Evolutionary conservation across 2,329 filamentous ascomycete species (phyloP), one percentile per base, ranked within the genome.

Genomic region (Colletotrichum musae): DNA sequence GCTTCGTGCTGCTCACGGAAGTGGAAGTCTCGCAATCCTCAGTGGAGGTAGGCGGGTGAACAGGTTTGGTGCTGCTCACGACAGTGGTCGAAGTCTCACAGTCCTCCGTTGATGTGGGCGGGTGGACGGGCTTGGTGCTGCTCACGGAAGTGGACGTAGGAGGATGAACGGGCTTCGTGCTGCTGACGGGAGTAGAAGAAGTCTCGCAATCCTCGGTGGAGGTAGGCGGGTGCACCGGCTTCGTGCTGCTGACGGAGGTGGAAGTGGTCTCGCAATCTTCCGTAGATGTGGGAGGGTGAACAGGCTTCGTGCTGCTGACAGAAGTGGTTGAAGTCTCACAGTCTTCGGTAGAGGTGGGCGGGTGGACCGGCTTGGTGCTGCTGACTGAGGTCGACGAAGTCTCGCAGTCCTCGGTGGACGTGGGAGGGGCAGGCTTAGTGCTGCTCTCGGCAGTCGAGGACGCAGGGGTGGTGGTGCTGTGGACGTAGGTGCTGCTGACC

Each of bases 231-330:
- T 36, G 9, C 4, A 24, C 7, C 18, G 59, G 59, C 26, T 59
- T 50, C 24, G 18, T 54, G 41, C 39, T 69, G 41, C 39, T 69
- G 2, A 36, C 58, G 5, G 60, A 58, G 13, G 26, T 24, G 10
- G 47, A 59, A 32, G 28, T 32, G 9, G 28, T 32, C 28, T 32
- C 28, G 7, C 28, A 32, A 32, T 32, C 28, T 9, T 32, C 28
- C 6, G 28, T 32, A 9, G 28, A 32, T 1, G 28, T 32, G 28
- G 28, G 28, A 6, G 28, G 28, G 47, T 32, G 47, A 9, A 50
- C 57, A 15, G 58, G 24, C 59, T 58, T 32, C 15, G 18, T 68
- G 53, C 53, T 68, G 54, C 48, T 69, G 21, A 45, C 60, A 24
- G 32, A 16, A 18, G 52, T 64, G 2, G 52, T 41, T 2, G 56